Percentiles rank a stretch among this genome's conserved stretches.
Evolutionary conservation across 2,329 filamentous ascomycete genomes (phyloP).

Genomic region (Arthrobotrys entomopaga): DNA sequence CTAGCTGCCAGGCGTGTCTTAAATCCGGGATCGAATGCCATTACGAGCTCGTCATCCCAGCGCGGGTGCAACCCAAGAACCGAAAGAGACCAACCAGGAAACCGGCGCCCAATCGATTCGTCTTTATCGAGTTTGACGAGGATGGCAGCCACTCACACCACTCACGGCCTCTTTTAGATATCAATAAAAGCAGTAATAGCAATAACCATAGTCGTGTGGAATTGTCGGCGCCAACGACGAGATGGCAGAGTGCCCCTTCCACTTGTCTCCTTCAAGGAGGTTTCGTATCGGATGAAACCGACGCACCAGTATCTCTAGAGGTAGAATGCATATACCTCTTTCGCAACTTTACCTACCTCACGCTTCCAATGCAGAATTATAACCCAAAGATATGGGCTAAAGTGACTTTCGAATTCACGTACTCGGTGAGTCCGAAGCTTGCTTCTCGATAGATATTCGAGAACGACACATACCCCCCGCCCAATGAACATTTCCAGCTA

Average conservation of each 20-base stretch:
- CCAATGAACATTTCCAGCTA: too few species aligned
- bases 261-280: slow-evolving; percentile 45
- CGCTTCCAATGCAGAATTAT: slow-evolving; percentile 33
- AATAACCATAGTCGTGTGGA: too few species aligned
- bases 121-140: slow-evolving; percentile 49
- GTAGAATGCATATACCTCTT: slow-evolving; percentile 42
- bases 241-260: slow-evolving; percentile 47
- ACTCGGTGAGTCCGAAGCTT: slow-evolving; percentile 19
- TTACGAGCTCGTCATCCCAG: slow-evolving; percentile 43
- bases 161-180: neutral
- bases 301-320: slow-evolving; percentile 14
- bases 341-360: slow-evolving; percentile 40
- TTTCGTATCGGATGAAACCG: neutral
- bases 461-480: neutral
- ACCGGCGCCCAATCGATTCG: slow-evolving; percentile 37
- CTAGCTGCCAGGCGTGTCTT: slow-evolving; percentile 42
- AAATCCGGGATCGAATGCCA: slow-evolving; percentile 42
- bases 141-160: neutral
- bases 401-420: slow-evolving; percentile 38
- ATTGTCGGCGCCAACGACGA: neutral
- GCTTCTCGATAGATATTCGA: neutral
- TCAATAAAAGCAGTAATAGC: too few species aligned
- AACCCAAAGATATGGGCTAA: slow-evolving; percentile 10
- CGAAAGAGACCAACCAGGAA: slow-evolving; percentile 47
- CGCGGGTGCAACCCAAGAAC: slow-evolving; percentile 49